These are phyloP conservation scores for Phytophthora pini DNA, from an alignment of 352 stramenopile genomes.

Conservation along the genomic window DNA sequence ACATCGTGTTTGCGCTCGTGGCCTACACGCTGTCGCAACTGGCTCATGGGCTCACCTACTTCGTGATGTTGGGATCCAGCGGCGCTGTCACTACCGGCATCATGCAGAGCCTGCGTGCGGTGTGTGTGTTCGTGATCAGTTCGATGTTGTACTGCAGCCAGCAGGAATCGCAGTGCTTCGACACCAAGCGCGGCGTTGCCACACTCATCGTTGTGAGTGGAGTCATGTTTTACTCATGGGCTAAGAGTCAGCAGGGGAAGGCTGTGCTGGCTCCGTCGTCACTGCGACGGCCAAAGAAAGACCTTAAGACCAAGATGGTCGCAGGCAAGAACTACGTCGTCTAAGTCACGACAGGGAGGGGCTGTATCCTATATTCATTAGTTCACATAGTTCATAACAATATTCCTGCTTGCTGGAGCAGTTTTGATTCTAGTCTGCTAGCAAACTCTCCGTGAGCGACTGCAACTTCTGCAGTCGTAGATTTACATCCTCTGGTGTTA, in stretches of 20 bases:
- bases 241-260: slow-evolving; percentile 69
- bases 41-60: slow-evolving; percentile 86
- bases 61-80: slow-evolving; percentile 82
- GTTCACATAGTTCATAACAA: slow-evolving; percentile 26
- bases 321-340: slow-evolving; percentile 80
- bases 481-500: slow-evolving; percentile 40
- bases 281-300: slow-evolving; percentile 21
- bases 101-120: slow-evolving; percentile 88
- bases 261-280: slow-evolving; percentile 28
- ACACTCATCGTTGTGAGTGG: slow-evolving; percentile 83
- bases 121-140: slow-evolving; percentile 87
- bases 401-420: slow-evolving; percentile 6
- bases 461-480: slow-evolving; percentile 59
- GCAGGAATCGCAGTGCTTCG: slow-evolving; percentile 89
- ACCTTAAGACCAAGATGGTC: slow-evolving; percentile 49
- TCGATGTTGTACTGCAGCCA: slow-evolving; percentile 85
- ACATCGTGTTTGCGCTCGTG: slow-evolving; percentile 68
- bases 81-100: slow-evolving; percentile 87
- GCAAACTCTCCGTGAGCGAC: slow-evolving; percentile 60
- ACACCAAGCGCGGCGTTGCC: slow-evolving; percentile 80
- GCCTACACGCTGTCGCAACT: slow-evolving; percentile 84
- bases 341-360: slow-evolving; percentile 19
- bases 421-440: slow-evolving; percentile 45
- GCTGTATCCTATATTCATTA: slow-evolving; percentile 32
- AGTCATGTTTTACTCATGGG: slow-evolving; percentile 89